Evolutionary conservation across 371 early-diverging fungal genomes (phyloP), one percentile per base, ranked within the genome.

Genomic region (Mortierella sp.): DNA sequence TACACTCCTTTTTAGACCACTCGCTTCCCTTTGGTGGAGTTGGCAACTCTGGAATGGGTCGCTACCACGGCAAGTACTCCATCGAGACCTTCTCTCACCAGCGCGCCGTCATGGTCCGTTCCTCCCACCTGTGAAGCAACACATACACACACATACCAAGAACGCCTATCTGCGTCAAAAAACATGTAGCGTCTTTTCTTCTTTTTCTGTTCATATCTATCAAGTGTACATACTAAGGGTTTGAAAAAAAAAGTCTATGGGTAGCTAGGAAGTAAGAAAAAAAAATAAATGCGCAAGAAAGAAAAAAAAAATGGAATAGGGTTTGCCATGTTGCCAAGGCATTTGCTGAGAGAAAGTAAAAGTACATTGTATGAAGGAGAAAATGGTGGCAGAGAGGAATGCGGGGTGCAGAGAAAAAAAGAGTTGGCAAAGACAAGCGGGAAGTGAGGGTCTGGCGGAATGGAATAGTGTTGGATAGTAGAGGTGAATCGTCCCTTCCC

Each of bases 21-120:
- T 64, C 80, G 34, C 73, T 94, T 7, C 97, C 97, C 29, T 97
- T 97, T 83, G 97, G 97, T 74, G 98, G 97, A 44, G 91, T 95
- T 14, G 97, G 97, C 1, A 68, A 81, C 14, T 95, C 95, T n/a
- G 98, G 98, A 31, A 89, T 93, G 72, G 98, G 98, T 64, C 86
- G 79, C 44, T 97, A 97, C 85, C 95, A 94, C 55, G 97, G 97
- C 45, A 85, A 85, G 53, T 85, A 85, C 78, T 93, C 95, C 8
- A 93, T 95, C 77, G 83, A 91, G 8, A 87, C 91, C 1, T 95
- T 96, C 84, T 90, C 93, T 24, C 94, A 95, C 77, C 85, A 89
- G 65, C 83, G 94, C 37, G 80, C 90, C 16, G 86, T 90, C 67
- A 74, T 90, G 79, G 40, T 83, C 69, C 81, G 77, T 24, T 29